Base-by-base conservation (phyloP, 2,329 filamentous ascomycete genomes). In the Hawksworthiomyces lignivorus region DNA sequence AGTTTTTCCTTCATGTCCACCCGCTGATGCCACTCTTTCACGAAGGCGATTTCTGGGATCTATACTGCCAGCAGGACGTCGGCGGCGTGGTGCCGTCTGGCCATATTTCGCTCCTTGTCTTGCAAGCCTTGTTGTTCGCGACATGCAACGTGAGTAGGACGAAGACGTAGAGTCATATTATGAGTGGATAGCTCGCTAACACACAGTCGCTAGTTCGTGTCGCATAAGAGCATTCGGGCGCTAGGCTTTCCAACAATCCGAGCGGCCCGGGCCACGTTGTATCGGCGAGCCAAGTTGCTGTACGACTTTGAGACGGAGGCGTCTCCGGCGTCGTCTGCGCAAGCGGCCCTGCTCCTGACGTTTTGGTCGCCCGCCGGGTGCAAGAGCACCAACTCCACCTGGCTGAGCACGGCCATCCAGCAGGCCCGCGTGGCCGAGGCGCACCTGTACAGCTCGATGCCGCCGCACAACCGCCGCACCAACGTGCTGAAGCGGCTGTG, bases 21-120 rank as follows among this genome's bases (percentile, higher is more conserved):
- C 65, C 66, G 1, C 48, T 67, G 22, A 52, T 69, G 22, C 67
- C 67, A 0, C 52, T 70, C 18, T 47, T 69, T 20, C 61, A 68
- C 37, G 65, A 74, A 50, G 65, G 64, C 1, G 60, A 68, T 29
- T 69, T 71, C 42, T 73, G 69, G 69, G 63, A 70, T 41, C 54
- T 67, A 39, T 67, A 66, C 45, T 47, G 46, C 46, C 53, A 48
- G 37, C 10, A 48, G 42, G 28, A 36, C 34, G 6, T 43, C n/a
- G 28, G 39, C 43, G 12, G 38, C 54, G 3, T 48, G 48, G 10
- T 56, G 58, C 10, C 56, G 52, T 32, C 51, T 62, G 39, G 44
- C 9, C 46, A 44, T n/a, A 26, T 50, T 26, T 64, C 71, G 14
- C 57, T 74, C 27, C 62, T 75, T 4, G 57, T 70, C 2, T 61